Evolutionary conservation across 768 basidiomycete species (phyloP), one percentile per base, ranked within the genome.

Genomic region (Erythrobasidium yunnanense): DNA sequence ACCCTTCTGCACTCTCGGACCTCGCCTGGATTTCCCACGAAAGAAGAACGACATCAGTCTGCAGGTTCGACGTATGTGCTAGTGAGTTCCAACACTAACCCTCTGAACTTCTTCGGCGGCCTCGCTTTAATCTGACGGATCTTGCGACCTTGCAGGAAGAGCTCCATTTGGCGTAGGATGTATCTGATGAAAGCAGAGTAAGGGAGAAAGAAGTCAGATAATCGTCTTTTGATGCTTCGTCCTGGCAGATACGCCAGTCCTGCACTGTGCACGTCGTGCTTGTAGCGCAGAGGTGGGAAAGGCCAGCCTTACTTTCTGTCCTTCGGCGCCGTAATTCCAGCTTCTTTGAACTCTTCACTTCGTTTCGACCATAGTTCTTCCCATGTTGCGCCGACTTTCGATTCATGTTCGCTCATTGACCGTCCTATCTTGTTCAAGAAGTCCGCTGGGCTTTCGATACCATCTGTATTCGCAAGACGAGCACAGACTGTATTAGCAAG

Each of bases 101-200:
- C 60, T 32, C 60, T 63, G 33, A 63, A 63, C 47, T 63, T 51
- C 30, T 63, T 63, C 47, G 49, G 49, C 4, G 60, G 60, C 47
- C 52, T 63, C 15, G 60, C 49, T 34, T 49, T 32, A 29, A 63
- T 63, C 27, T 23, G 27, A 8, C 15, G n/a, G 6, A 63, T 33
- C 27, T 29, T n/a, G 29, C 30, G 42, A 29, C 60, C 60, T 49
- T 33, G 6, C 20, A 46, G n/a, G 30, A 34, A 63, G 32, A 34
- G 42, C 20, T 63, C 20, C 60, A 63, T 63, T 38, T 63, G 60
- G 22, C 60, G 60, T 4, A 63, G 22, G 38, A 63, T 49, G 23
- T 63, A 63, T 32, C 60, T 63, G 46, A n/a, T 11, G 11, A 42
- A 42, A 42, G 38, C 38, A 42, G n/a, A 42, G 38, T n/a, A n/a